A percentile compares a stretch with the other conserved stretches of the same genome.
Conservation (phyloP, 345 rosid genomes). For the Hibiscus tridactylites region DNA sequence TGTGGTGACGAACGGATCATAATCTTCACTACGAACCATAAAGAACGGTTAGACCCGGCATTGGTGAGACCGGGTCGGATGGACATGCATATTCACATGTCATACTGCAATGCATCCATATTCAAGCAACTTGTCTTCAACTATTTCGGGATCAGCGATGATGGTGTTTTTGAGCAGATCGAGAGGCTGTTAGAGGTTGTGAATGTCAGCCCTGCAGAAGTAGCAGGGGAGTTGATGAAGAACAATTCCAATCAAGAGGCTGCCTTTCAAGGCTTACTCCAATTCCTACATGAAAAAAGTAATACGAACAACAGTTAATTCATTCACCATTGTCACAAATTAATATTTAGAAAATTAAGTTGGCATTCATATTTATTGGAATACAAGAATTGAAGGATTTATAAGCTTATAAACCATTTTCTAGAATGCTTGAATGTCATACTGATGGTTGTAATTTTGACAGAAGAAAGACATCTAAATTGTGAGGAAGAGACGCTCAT, state of each 20-base stretch:
- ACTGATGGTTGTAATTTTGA: neutral
- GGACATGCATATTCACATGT: constrained; percentile 28
- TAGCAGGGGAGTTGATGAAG: constrained; percentile 20
- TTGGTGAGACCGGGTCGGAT: constrained; percentile 25
- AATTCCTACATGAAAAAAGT: neutral
- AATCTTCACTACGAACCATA: constrained; percentile 23
- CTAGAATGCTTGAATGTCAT: neutral
- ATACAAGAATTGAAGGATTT: no score
- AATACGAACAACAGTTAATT: neutral
- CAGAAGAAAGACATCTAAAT: neutral
- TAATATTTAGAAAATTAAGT: neutral
- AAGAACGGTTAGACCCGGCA: constrained; percentile 24
- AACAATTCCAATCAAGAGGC: constrained; percentile 1
- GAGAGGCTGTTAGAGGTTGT: constrained; percentile 8
- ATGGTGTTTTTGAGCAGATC: constrained; percentile 7
- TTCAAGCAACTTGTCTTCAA: constrained; percentile 21
- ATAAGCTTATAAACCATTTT: neutral
- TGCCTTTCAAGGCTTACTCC: constrained; percentile 8
- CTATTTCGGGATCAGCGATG: constrained; percentile 4
- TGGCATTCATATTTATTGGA: no score
- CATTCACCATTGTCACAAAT: neutral
- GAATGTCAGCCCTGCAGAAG: constrained; percentile 16
- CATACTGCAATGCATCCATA: constrained; percentile 16
- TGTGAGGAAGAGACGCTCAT: neutral
- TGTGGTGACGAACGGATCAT: constrained; percentile 18